These are phyloP conservation scores for Coemansia sp. DNA, from an alignment of 192 early-diverging fungal genomes.

Conservation along the genomic window DNA sequence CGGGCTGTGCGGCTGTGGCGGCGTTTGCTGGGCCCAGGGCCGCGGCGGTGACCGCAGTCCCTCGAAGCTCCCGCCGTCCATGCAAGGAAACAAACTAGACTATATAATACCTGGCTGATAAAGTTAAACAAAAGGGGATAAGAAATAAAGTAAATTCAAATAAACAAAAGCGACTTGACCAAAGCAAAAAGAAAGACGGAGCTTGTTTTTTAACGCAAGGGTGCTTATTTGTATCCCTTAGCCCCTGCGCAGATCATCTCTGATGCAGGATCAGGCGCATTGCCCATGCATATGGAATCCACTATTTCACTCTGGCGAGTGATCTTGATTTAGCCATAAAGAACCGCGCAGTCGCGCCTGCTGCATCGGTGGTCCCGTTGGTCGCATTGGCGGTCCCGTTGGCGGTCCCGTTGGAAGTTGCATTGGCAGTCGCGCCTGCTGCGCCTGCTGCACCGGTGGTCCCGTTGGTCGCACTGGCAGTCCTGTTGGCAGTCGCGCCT, in stretches of 20 bases:
- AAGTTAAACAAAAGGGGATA: neutral
- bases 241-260: neutral
- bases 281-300: neutral
- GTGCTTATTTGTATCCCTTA: too few species aligned
- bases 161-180: too few species aligned
- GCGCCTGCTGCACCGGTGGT: too few species aligned
- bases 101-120: neutral
- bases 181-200: too few species aligned
- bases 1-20: constrained; percentile 4
- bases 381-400: too few species aligned
- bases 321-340: neutral
- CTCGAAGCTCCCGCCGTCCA: constrained; percentile 5
- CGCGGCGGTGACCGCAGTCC: constrained; percentile 3
- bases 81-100: neutral
- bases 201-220: neutral
- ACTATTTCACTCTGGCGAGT: neutral
- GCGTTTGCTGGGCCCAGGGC: constrained; percentile 4
- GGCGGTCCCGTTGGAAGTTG: too few species aligned
- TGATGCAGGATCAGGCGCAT: neutral
- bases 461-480: too few species aligned
- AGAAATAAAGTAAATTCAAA: neutral
- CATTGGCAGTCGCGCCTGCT: too few species aligned
- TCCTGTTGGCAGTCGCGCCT: too few species aligned
- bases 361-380: too few species aligned
- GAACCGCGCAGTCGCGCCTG: too few species aligned